A percentile compares a stretch with the other conserved stretches of the same genome.
phyloP scores from a whole-genome alignment of 2,329 filamentous ascomycete species.

The Botrytis aclada region DNA sequence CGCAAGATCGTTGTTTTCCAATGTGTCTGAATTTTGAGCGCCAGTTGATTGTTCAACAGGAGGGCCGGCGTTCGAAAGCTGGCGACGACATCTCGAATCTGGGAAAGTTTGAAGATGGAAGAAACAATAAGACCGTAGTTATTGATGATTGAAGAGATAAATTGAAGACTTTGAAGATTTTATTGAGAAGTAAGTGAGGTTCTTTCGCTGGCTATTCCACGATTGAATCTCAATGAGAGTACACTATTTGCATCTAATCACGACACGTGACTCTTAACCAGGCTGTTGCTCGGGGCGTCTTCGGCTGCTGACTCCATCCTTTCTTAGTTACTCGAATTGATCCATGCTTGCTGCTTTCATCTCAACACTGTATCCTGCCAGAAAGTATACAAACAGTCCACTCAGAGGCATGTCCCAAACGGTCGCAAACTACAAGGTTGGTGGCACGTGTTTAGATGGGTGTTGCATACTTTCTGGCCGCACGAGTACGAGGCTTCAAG shows the following conservation, averaged over 20 bases:
- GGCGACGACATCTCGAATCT: too few species aligned
- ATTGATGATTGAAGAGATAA: background rate
- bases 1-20: background rate
- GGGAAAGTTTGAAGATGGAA: background rate
- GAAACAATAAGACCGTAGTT: background rate
- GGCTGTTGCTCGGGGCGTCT: too few species aligned
- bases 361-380: slow-evolving; percentile 90
- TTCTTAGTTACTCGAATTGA: slow-evolving; percentile 68
- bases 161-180: background rate
- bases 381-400: too few species aligned
- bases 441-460: too few species aligned
- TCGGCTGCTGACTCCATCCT: slow-evolving; percentile 65
- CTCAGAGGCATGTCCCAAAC: too few species aligned
- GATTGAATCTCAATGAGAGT: too few species aligned
- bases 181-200: background rate
- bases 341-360: slow-evolving; percentile 92
- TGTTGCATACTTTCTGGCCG: too few species aligned
- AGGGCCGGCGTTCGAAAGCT: background rate
- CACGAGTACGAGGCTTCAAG: too few species aligned
- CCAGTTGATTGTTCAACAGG: background rate
- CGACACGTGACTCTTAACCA: too few species aligned
- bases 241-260: too few species aligned
- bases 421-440: too few species aligned
- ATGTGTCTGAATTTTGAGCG: background rate
- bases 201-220: too few species aligned